Conservation (phyloP, 2,329 filamentous ascomycete species). For the Dichotomopilus funicola region DNA sequence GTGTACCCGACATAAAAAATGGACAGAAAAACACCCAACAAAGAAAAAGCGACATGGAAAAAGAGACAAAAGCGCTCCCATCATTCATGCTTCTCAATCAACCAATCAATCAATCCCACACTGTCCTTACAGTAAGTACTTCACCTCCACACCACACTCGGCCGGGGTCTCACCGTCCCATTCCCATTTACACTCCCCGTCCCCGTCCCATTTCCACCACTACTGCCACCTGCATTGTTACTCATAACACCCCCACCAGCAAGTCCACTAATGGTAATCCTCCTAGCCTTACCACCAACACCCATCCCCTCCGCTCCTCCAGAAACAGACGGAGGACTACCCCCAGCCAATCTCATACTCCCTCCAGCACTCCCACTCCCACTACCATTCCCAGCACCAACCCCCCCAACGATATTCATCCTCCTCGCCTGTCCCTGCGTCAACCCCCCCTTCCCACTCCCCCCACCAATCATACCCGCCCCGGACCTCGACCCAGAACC, state of each 20-base stretch:
- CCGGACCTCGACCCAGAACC: conserved; percentile 5
- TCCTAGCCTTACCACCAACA: conserved; percentile 29
- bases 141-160: conserved; percentile 19
- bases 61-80: not conserved
- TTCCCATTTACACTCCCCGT: not conserved
- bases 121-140: not conserved
- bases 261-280: conserved; percentile 39
- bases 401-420: conserved; percentile 47
- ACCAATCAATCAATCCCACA: not conserved
- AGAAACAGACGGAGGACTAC: too few species aligned
- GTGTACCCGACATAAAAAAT: not conserved
- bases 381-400: conserved; percentile 26
- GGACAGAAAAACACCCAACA: not conserved
- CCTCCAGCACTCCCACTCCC: not conserved
- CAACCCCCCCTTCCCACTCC: conserved; percentile 46
- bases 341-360: too few species aligned
- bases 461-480: conserved; percentile 36
- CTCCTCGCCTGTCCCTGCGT: conserved; percentile 51
- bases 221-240: not conserved
- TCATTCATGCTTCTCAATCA: not conserved
- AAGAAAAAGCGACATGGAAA: not conserved
- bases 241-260: conserved; percentile 25
- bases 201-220: not conserved
- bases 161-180: conserved; percentile 3
- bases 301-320: not conserved